These are phyloP conservation scores for Heterobasidion occidentale DNA, from an alignment of 1,284 basidiomycete species.

Conservation along the genomic window DNA sequence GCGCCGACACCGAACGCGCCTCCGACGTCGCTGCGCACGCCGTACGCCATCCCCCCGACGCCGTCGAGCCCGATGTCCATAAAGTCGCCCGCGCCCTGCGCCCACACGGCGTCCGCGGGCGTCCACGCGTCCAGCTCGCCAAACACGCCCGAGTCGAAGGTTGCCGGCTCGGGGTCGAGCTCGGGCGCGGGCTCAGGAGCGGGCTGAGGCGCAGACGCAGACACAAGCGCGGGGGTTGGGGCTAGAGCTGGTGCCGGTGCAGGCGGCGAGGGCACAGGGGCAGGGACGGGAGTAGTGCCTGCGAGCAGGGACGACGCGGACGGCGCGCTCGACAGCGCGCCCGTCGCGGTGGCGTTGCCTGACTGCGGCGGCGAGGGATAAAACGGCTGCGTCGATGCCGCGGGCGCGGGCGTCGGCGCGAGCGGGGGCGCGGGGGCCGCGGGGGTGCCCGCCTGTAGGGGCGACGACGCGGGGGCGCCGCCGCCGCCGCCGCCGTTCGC, in stretches of 20 bases:
- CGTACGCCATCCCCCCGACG: constrained; percentile 25
- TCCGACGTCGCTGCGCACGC: constrained; percentile 32
- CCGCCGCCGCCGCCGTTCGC: constrained; percentile 3
- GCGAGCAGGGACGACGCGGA: neutral
- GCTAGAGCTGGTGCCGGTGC: neutral
- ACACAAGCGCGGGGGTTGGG: neutral
- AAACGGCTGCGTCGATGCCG: constrained; percentile 17
- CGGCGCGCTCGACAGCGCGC: neutral
- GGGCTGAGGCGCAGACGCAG: neutral
- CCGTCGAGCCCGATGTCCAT: constrained; percentile 24
- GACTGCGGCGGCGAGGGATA: constrained; percentile 55
- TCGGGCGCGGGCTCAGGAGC: neutral
- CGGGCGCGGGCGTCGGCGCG: neutral
- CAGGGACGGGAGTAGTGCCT: neutral
- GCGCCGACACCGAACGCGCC: constrained; percentile 37
- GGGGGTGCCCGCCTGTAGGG: neutral
- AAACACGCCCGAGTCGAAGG: constrained; percentile 29
- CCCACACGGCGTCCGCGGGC: constrained; percentile 26
- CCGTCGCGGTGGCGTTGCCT: neutral
- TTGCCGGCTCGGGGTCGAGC: constrained; percentile 5
- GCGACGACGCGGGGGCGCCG: constrained; percentile 6
- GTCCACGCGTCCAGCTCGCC: constrained; percentile 23
- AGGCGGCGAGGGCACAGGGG: neutral
- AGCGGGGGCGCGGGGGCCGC: neutral
- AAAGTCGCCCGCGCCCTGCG: constrained; percentile 30